Percentiles rank a stretch among this genome's conserved stretches.
Conservation (phyloP, 2,329 filamentous ascomycete genomes). For the Graphilbum sp. region DNA sequence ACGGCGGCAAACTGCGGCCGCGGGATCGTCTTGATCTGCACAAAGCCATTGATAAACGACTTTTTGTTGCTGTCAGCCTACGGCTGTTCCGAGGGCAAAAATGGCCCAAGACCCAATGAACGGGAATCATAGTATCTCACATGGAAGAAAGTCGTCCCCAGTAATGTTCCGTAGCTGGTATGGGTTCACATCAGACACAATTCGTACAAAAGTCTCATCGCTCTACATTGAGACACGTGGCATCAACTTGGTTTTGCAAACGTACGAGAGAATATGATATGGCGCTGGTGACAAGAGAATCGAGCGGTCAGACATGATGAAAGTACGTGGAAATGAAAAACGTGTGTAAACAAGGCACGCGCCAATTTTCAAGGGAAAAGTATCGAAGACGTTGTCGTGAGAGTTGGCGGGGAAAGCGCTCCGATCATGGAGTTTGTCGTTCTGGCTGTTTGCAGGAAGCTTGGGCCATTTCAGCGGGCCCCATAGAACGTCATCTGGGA, state of each 20-base stretch:
- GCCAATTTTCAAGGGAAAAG: background rate
- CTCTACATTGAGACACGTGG: too few species aligned
- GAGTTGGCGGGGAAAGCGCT: too few species aligned
- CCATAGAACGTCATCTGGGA: background rate
- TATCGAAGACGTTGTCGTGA: too few species aligned
- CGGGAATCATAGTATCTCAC: too few species aligned
- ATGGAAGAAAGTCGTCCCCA: constrained; percentile 80
- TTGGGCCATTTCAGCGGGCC: background rate
- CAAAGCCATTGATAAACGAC: constrained; percentile 58
- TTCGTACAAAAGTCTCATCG: too few species aligned
- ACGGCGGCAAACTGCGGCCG: constrained; percentile 67
- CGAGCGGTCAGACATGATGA: constrained; percentile 27
- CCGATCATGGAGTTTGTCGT: too few species aligned
- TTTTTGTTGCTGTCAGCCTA: background rate
- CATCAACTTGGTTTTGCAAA: constrained; percentile 3
- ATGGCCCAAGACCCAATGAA: too few species aligned
- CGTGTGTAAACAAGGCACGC: background rate
- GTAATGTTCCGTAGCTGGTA: constrained; percentile 74
- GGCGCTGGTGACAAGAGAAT: constrained; percentile 48
- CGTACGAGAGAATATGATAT: constrained; percentile 62
- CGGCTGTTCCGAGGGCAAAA: background rate
- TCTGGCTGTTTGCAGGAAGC: background rate
- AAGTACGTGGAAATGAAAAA: background rate
- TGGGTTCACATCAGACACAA: too few species aligned
- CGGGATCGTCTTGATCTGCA: constrained; percentile 62